Evolutionary conservation across 1,284 basidiomycete species (phyloP).

Genomic region (Apiotrichum domesticum): DNA sequence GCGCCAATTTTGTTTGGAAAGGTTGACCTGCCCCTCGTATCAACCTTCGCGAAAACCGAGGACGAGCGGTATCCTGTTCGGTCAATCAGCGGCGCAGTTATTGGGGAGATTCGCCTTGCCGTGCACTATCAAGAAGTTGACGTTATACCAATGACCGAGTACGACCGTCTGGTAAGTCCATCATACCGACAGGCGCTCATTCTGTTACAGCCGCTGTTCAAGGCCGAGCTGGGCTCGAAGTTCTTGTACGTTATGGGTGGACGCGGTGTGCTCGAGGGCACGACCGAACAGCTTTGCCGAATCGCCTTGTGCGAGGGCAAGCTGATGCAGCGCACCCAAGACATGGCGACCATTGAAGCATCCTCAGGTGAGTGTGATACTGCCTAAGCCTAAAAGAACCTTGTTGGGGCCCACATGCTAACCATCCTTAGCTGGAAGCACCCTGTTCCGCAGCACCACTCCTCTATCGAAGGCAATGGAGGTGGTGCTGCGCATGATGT

Average conservation of each 20-base stretch:
- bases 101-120: slow-evolving; percentile 29
- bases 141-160: slow-evolving; percentile 11
- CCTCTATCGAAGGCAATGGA: slow-evolving; percentile 30
- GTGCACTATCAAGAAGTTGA: slow-evolving; percentile 22
- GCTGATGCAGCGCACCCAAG: slow-evolving; percentile 15
- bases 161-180: slow-evolving; percentile 8
- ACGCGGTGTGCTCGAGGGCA: slow-evolving; percentile 13
- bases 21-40: slow-evolving; percentile 22
- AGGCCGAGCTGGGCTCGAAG: slow-evolving; percentile 3
- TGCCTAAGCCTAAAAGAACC: neutral
- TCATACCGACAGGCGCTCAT: neutral
- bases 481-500: slow-evolving; percentile 27
- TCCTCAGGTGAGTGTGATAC: neutral
- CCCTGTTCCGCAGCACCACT: slow-evolving; percentile 30
- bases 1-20: slow-evolving; percentile 17
- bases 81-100: slow-evolving; percentile 13
- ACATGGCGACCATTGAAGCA: slow-evolving; percentile 7
- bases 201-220: neutral
- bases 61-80: slow-evolving; percentile 31
- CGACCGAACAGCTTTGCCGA: slow-evolving; percentile 13
- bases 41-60: slow-evolving; percentile 15
- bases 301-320: slow-evolving; percentile 21
- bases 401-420: neutral
- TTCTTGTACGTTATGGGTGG: slow-evolving; percentile 16
- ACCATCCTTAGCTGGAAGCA: slow-evolving; percentile 16